phyloP scores from a whole-genome alignment of 2,329 filamentous ascomycete genomes.

The Grosmannia huntii region DNA sequence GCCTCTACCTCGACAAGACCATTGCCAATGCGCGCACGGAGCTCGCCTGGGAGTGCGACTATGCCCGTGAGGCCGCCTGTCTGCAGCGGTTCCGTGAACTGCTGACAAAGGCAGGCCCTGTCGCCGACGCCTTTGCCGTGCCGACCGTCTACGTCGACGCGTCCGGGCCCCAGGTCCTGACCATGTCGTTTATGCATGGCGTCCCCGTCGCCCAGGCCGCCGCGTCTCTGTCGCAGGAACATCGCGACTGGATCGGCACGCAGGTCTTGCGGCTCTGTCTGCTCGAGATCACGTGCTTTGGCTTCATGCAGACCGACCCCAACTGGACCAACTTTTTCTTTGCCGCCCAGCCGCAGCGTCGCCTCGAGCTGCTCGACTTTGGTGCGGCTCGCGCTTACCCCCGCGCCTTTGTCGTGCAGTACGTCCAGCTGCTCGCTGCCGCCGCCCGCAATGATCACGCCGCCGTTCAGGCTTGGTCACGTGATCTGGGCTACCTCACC shows the following conservation, averaged over 20 bases:
- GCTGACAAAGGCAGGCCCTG: slow-evolving; percentile 33
- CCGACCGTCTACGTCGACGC: slow-evolving; percentile 29
- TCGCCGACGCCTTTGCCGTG: slow-evolving; percentile 54
- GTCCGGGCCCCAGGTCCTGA: slow-evolving; percentile 29
- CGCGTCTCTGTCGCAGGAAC: slow-evolving; percentile 60
- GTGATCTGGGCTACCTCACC: slow-evolving; percentile 79
- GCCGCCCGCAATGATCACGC: slow-evolving; percentile 58
- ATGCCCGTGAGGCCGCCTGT: slow-evolving; percentile 74
- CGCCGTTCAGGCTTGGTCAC: slow-evolving; percentile 53
- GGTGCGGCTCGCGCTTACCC: slow-evolving; percentile 84
- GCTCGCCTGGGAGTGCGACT: slow-evolving; percentile 95
- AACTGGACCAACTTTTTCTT: slow-evolving; percentile 99
- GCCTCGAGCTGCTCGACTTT: slow-evolving; percentile 88
- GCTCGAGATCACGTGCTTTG: slow-evolving; percentile 86
- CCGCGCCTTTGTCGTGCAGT: slow-evolving; percentile 62
- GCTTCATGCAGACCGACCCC: slow-evolving; percentile 97
- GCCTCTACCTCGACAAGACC: slow-evolving; percentile 90
- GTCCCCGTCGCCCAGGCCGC: slow-evolving; percentile 67
- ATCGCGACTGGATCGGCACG: slow-evolving; percentile 92
- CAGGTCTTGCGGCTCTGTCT: slow-evolving; percentile 86
- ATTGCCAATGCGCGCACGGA: slow-evolving; percentile 90
- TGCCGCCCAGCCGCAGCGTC: slow-evolving; percentile 50
- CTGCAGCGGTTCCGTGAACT: slow-evolving; percentile 64
- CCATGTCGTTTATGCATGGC: slow-evolving; percentile 85
- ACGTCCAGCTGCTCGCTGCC: slow-evolving; percentile 68